A percentile compares a stretch with the other conserved stretches of the same genome.
Conservation (phyloP, 2,329 filamentous ascomycete species). For the Xylaria sp. region DNA sequence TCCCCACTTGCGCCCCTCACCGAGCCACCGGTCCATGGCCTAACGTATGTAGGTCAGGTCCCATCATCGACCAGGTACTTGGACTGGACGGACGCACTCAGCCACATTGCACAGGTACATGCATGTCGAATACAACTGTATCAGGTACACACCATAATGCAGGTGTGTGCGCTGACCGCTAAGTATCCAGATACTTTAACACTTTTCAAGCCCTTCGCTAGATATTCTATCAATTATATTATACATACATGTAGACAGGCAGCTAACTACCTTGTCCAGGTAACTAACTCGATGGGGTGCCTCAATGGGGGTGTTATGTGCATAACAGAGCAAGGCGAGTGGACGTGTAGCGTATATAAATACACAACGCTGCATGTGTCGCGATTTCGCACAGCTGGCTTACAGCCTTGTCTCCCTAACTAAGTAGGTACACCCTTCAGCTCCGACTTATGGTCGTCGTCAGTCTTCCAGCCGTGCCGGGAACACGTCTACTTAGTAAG, state of each 20-base stretch:
- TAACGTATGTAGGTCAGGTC: no score
- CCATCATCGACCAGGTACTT: neutral
- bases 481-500: neutral
- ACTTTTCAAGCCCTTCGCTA: neutral
- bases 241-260: no score
- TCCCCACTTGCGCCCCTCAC: constrained; percentile 28
- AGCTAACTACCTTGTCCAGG: no score
- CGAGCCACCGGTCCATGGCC: constrained; percentile 22
- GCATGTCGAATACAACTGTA: neutral
- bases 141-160: neutral
- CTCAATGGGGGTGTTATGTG: neutral
- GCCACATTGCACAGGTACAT: neutral
- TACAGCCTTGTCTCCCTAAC: constrained; percentile 22
- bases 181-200: neutral
- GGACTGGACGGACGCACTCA: neutral
- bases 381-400: neutral
- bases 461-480: constrained; percentile 19
- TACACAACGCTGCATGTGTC: neutral
- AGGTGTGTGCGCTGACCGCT: neutral
- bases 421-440: neutral
- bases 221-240: neutral
- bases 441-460: neutral
- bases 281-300: neutral
- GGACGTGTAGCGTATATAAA: neutral
- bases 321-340: constrained; percentile 4